A percentile compares a stretch with the other conserved stretches of the same genome.
phyloP scores from a whole-genome alignment of 2,329 filamentous ascomycete genomes.

The Thelonectria olida region DNA sequence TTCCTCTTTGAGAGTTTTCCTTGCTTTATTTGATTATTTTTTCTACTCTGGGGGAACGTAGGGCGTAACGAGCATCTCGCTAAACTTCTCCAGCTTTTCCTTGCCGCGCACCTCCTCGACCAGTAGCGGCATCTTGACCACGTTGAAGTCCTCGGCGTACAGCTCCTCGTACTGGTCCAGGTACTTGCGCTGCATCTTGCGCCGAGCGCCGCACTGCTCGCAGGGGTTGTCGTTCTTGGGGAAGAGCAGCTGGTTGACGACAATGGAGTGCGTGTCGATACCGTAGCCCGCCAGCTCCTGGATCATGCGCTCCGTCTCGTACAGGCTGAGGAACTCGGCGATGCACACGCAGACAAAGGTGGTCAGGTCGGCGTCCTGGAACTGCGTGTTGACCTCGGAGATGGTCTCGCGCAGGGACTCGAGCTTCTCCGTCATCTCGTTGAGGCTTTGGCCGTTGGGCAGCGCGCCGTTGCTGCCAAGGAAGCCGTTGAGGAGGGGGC shows the following conservation, averaged over 20 bases:
- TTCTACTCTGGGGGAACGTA: constrained; percentile 71
- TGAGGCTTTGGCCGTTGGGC: constrained; percentile 91
- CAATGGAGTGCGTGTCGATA: constrained; percentile 97
- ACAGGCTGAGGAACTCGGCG: constrained; percentile 93
- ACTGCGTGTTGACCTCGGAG: constrained; percentile 94
- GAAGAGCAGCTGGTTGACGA: constrained; percentile 97
- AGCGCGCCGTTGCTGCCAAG: constrained; percentile 79
- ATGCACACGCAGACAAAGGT: constrained; percentile 99
- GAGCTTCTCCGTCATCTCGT: constrained; percentile 93
- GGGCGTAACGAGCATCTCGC: constrained; percentile 82
- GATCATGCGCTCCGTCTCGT: constrained; percentile 99
- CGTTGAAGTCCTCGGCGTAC: constrained; percentile 95
- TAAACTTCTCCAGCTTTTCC: constrained; percentile 91
- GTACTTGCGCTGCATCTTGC: constrained; percentile 99
- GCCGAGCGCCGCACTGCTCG: constrained; percentile 92
- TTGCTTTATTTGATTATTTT: constrained; percentile 23
- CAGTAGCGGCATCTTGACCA: constrained; percentile 96
- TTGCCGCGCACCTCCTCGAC: constrained; percentile 96
- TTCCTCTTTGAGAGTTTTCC: not conserved
- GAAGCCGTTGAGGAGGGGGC: constrained; percentile 93
- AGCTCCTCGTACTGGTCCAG: constrained; percentile 98
- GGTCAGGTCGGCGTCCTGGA: constrained; percentile 94
- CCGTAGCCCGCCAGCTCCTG: constrained; percentile 93
- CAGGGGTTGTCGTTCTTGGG: constrained; percentile 85
- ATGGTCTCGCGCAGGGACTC: constrained; percentile 94